These are phyloP conservation scores for Metschnikowia cubensis DNA, from an alignment of 805 yeast genomes.

Conservation along the genomic window DNA sequence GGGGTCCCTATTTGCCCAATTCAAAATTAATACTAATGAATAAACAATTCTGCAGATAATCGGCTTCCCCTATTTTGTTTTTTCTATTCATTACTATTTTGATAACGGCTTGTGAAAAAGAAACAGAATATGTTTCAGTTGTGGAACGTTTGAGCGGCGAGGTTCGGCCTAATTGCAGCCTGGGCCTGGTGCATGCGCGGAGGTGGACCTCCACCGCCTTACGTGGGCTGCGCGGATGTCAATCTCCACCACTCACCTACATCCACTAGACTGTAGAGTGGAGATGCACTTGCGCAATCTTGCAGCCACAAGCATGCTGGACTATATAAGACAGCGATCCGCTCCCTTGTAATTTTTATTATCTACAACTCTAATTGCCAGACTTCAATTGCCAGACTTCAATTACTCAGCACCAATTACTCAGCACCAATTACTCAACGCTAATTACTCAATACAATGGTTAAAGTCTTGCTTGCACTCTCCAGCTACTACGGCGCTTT, in stretches of 20 bases:
- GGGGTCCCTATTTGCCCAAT: too few relatives aligned
- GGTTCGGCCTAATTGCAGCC: too few relatives aligned
- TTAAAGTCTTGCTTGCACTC: conserved; percentile 42
- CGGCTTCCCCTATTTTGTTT: too few relatives aligned
- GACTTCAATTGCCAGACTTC: too few relatives aligned
- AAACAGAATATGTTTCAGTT: too few relatives aligned
- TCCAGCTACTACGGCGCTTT: conserved; percentile 43
- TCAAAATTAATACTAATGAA: too few relatives aligned
- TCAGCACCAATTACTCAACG: not conserved
- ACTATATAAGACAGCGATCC: not conserved
- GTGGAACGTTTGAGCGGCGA: too few relatives aligned
- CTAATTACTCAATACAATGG: conserved; percentile 15
- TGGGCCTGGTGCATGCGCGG: not conserved
- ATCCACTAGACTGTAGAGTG: not conserved
- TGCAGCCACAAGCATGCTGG: not conserved
- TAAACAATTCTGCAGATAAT: too few relatives aligned
- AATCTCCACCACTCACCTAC: not conserved
- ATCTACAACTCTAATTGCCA: too few relatives aligned
- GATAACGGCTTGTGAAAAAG: too few relatives aligned
- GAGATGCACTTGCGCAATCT: not conserved
- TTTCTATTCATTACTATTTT: too few relatives aligned
- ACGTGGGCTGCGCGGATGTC: not conserved
- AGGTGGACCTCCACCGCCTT: not conserved
- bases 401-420: not conserved
- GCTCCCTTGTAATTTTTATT: too few relatives aligned